Base-by-base conservation (phyloP, 768 basidiomycete species). In the Tylopilus balloui region DNA sequence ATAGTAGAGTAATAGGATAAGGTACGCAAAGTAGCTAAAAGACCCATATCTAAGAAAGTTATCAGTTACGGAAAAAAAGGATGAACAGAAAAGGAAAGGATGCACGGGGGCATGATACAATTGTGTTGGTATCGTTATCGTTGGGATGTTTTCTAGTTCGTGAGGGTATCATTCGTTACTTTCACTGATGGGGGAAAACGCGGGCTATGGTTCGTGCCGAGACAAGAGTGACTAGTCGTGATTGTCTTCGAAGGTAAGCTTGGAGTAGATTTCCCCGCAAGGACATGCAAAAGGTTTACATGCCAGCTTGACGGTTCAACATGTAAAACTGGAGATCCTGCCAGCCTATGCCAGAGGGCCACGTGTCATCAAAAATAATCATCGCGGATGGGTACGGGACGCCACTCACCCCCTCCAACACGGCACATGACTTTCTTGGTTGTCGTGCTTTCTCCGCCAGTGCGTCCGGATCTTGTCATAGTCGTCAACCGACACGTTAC, bases 361-460 rank as follows among this genome's bases (percentile, higher is more conserved):
- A 46, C 19, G 27, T 5, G 27, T 56, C 1, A 63, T 51, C 13
- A 45, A 32, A 34, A 3, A 3, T 21, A 17, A 6, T 14, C n/a
- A 0, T 43, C 51, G 50, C 21, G n/a, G n/a, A 39, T 2, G 25
- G 21, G 8, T 12, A 37, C 13, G 24, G 45, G 43, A 46, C 28
- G n/a, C 36, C 6, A 73, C 81, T 61, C 55, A 84, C 88, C 88
- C 67, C 88, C 89, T 39, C 91, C 91, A 53, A 93, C 86, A 51
- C 91, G 83, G 69, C 86, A 90, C 85, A 94, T 87, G 25, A 93
- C 91, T 69, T 91, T 93, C 79, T 86, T 90, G 57, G 75, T 73
- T 55, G 70, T 76, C 40, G 69, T 71, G 43, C 53, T 47, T 55
- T 69, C 60, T 48, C 74, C 73, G 42, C 73, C 65, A 29, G 67